Evolutionary conservation across 1,139 yeast species (phyloP).

Genomic region (Magnusiomyces suaveolens): DNA sequence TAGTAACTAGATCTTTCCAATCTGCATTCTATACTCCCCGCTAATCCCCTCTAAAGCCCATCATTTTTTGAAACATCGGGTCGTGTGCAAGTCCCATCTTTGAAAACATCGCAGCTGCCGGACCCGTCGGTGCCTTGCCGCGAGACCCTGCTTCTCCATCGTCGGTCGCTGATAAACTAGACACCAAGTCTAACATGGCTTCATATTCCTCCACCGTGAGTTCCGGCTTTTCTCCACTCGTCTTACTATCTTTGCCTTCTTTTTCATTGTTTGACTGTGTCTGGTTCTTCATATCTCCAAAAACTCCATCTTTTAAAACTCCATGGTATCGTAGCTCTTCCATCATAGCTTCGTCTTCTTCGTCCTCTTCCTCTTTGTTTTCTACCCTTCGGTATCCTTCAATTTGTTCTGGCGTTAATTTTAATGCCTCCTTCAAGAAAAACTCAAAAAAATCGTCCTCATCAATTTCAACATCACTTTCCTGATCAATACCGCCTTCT

Average conservation of each 20-base stretch:
- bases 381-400: slow-evolving; percentile 24
- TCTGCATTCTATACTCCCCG: no score
- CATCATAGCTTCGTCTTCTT: no score
- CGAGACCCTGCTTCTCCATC: background rate
- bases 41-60: background rate
- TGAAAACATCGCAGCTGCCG: slow-evolving; percentile 31
- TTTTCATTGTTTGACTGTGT: slow-evolving; percentile 14
- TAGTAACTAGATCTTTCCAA: no score
- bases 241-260: background rate
- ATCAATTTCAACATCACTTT: slow-evolving; percentile 33
- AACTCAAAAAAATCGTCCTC: slow-evolving; percentile 59
- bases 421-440: slow-evolving; percentile 45
- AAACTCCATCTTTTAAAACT: no score
- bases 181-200: slow-evolving; percentile 22
- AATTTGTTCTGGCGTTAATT: slow-evolving; percentile 36
- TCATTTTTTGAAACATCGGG: background rate
- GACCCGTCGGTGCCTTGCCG: slow-evolving; percentile 31
- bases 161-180: slow-evolving; percentile 20
- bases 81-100: slow-evolving; percentile 20
- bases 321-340: no score
- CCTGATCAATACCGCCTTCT: slow-evolving; percentile 18
- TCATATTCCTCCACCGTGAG: slow-evolving; percentile 4
- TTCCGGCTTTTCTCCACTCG: slow-evolving; percentile 9
- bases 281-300: background rate
- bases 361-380: background rate